Evolutionary conservation across 2,329 filamentous ascomycete species (phyloP).

Genomic region (Monosporascus cannonballus): DNA sequence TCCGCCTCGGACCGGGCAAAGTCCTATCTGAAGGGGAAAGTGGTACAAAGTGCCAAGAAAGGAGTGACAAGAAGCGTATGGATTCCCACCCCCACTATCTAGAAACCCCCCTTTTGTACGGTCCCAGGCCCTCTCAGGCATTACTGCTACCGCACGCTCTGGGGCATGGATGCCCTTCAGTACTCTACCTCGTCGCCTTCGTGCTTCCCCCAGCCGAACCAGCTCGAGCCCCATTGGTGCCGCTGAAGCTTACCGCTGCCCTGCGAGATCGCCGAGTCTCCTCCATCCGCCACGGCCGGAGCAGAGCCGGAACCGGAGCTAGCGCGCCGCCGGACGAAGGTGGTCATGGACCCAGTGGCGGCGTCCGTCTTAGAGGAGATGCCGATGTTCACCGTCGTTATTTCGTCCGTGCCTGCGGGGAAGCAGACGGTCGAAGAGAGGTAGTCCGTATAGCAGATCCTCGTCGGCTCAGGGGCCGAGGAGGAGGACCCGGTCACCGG

Average conservation of each 20-base stretch:
- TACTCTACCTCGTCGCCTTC: background rate
- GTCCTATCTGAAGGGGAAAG: background rate
- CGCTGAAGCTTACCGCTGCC: background rate
- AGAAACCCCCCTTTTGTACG: background rate
- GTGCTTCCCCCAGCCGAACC: background rate
- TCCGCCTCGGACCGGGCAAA: background rate
- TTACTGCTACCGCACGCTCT: background rate
- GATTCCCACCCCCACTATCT: too few species aligned
- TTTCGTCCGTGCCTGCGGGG: background rate
- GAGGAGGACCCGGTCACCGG: conserved; percentile 3
- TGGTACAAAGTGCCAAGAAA: background rate
- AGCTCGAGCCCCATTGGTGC: background rate
- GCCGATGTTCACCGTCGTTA: too few species aligned
- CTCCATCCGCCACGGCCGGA: background rate
- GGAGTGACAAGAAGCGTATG: background rate
- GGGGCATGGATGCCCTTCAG: background rate
- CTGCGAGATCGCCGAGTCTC: background rate
- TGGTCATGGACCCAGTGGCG: background rate
- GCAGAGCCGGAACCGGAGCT: background rate
- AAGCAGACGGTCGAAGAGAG: background rate
- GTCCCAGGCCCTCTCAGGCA: background rate
- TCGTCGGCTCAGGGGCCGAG: background rate
- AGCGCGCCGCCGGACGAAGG: background rate
- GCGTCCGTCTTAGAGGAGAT: too few species aligned
- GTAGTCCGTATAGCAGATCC: background rate